Evolutionary conservation across 2,329 filamentous ascomycete species (phyloP).

Genomic region (Akanthomyces lecanii): DNA sequence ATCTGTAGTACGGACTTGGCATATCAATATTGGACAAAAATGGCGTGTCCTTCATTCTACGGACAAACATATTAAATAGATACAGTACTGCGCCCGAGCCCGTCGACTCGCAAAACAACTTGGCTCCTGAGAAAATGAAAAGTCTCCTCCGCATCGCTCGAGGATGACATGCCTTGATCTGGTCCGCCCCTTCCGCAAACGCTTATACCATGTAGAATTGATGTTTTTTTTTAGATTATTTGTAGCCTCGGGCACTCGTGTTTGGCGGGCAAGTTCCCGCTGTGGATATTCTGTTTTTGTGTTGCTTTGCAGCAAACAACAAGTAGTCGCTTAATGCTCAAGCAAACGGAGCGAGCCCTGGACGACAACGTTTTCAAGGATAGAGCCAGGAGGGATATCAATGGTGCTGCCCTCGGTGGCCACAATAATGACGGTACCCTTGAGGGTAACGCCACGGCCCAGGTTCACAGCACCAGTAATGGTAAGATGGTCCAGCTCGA

Average conservation of each 20-base stretch:
- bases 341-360: constrained; percentile 84
- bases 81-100: constrained; percentile 13
- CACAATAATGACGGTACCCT: constrained; percentile 98
- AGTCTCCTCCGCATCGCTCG: constrained; percentile 1
- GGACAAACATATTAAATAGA: constrained; percentile 16
- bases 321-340: constrained; percentile 50
- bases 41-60: constrained; percentile 9
- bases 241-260: background rate
- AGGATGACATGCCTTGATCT: constrained; percentile 1
- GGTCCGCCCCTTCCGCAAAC: background rate
- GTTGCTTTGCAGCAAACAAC: background rate
- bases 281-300: background rate
- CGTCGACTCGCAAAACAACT: constrained; percentile 7
- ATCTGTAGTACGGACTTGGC: too few relatives aligned
- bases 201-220: background rate
- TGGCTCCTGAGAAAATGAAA: constrained; percentile 8
- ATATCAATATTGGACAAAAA: background rate
- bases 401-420: constrained; percentile 97
- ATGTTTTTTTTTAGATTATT: background rate
- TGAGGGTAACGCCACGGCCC: constrained; percentile 89
- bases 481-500: constrained; percentile 90
- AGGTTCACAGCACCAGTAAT: constrained; percentile 98
- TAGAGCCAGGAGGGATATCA: constrained; percentile 91
- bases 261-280: background rate
- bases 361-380: constrained; percentile 97